These are phyloP conservation scores for Vitis hybrid DNA, from an alignment of 177 flowering plant species.

Conservation along the genomic window DNA sequence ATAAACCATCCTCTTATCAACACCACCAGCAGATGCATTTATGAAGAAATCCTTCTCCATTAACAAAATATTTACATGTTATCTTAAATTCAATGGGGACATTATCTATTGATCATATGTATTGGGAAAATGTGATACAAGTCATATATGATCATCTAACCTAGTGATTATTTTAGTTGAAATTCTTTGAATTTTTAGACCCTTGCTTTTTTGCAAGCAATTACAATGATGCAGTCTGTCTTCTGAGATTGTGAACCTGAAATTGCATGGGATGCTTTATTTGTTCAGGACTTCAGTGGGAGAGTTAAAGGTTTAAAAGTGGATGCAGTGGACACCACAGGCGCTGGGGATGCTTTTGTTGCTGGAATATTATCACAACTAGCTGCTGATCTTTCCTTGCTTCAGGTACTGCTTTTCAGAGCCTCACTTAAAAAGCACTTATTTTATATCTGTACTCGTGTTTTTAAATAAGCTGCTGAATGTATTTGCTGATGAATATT, in stretches of 20 bases:
- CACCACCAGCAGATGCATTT: too few species aligned
- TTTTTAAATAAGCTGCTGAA: neutral
- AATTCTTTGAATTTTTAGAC: neutral
- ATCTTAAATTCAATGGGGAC: too few species aligned
- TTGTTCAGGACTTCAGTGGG: conserved; percentile 73
- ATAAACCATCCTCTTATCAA: too few species aligned
- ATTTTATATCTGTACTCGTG: neutral
- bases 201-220: neutral
- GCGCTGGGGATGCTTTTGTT: conserved; percentile 97
- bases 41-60: too few species aligned
- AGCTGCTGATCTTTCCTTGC: conserved; percentile 68
- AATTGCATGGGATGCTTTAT: neutral
- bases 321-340: conserved; percentile 85
- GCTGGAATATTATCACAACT: conserved; percentile 83
- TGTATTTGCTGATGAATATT: neutral
- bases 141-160: neutral
- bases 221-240: neutral
- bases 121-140: neutral
- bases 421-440: neutral
- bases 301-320: conserved; percentile 71
- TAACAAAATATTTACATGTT: too few species aligned
- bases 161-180: neutral
- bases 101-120: neutral
- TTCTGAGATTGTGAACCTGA: neutral
- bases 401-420: conserved; percentile 55